phyloP scores from a whole-genome alignment of 78 protist species.

The Kipferlia bialata region DNA sequence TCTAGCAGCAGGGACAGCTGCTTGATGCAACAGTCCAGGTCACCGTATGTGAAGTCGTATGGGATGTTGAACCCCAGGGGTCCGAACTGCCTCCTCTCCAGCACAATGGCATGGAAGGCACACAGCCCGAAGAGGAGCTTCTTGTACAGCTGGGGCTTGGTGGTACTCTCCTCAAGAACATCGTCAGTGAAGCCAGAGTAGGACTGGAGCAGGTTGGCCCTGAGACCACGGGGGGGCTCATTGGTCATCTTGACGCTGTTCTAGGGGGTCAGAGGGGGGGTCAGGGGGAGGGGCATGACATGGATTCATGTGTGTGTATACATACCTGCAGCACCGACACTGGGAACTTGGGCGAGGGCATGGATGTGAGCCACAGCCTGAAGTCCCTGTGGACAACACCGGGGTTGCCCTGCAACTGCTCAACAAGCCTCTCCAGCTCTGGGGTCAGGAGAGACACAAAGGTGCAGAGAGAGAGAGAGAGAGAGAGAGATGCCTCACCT shows the following conservation, averaged over 20 bases:
- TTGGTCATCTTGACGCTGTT: conserved; percentile 67
- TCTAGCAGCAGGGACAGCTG: conserved; percentile 46
- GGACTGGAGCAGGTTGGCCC: conserved; percentile 43
- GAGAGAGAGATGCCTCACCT: no score
- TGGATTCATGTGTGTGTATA: no score
- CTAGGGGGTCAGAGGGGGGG: no score
- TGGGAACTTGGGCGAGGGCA: conserved; percentile 68
- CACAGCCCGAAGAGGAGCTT: conserved; percentile 47
- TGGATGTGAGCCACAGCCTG: conserved; percentile 76
- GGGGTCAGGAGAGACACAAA: no score
- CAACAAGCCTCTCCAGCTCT: conserved; percentile 41
- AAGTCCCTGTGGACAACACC: conserved; percentile 48
- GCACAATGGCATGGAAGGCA: conserved; percentile 58
- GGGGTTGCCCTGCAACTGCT: conserved; percentile 14
- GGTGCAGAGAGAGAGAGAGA: no score
- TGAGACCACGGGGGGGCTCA: conserved; percentile 81
- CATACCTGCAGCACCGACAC: conserved; percentile 62
- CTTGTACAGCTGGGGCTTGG: conserved; percentile 28
- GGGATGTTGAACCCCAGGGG: conserved; percentile 66
- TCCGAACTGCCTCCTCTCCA: conserved; percentile 63
- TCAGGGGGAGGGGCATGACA: no score
- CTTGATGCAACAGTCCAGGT: conserved; percentile 37
- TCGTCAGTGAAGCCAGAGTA: background rate
- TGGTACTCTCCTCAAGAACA: background rate
- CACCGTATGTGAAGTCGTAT: conserved; percentile 58